Base-by-base conservation (phyloP, 495 filamentous ascomycete genomes). In the Penicillium diatomitis region DNA sequence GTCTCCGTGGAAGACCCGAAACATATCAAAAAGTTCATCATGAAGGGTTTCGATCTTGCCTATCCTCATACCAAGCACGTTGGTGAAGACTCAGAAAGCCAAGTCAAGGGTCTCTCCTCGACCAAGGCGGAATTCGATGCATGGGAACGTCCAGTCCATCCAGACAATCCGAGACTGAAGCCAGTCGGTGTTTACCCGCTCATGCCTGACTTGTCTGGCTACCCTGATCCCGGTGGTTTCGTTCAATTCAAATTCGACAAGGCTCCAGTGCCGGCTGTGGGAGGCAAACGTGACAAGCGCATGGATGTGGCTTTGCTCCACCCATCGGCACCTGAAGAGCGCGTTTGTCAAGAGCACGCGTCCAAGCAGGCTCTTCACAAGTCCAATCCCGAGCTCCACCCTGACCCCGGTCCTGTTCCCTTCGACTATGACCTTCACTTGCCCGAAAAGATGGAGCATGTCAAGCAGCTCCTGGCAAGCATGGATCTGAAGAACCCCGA, bases 211-310 rank as follows among this genome's bases (percentile, higher is more conserved):
- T 77, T 90, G n/a, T 81, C 87, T 11, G 86, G 87, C 6, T 83
- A 90, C 60, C 85, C 90, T n/a, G 87, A 96, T 62, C 82, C 81
- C 29, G 88, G 88, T 47, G 82, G 83, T 10, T 96, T 88, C 64
- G 81, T 94, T 49, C 80, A 90, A 8, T 80, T 90, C 67, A 96
- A 97, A 53, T 96, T 96, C 68, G 74, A 77, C 37, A 87, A 83
- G 41, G 88, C 91, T 49, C 91, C 92, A 0, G 76, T 89, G 6
- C 67, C 74, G 33, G 62, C 75, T 11, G 70, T 72, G 8, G 62
- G 57, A 40, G 63, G 66, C 6, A 75, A 68, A 54, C 90, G 91
- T 61, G 92, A 97, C 62, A 73, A 75, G 40, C 84, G 94, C 32
- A 80, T 97, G 49, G 86, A 94, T 50, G 78, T 83, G 35, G 86